Evolutionary conservation across 176 grass and related monocot species (phyloP).

Genomic region (Bonia amplexicaulis): DNA sequence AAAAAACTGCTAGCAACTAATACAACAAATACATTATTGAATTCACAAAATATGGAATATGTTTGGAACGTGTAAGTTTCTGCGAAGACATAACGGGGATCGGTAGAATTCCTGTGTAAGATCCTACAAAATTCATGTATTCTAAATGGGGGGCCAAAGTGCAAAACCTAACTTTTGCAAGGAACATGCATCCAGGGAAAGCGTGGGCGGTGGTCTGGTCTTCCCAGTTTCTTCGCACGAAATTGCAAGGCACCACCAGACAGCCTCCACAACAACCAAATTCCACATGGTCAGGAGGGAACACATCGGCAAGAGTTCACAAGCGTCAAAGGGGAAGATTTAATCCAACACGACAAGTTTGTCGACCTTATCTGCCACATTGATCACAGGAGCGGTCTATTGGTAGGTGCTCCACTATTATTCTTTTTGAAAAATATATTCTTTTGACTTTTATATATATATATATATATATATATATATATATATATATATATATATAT

Average conservation of each 20-base stretch:
- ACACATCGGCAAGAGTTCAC: not conserved
- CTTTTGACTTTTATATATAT: too few relatives aligned
- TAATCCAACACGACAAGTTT: not conserved
- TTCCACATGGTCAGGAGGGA: not conserved
- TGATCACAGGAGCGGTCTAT: not conserved
- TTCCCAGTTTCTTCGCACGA: not conserved
- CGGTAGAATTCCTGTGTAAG: not conserved
- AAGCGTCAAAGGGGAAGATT: not conserved
- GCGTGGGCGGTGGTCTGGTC: conserved; percentile 17
- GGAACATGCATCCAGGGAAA: not conserved
- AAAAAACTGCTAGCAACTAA: not conserved
- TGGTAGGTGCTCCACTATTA: too few relatives aligned
- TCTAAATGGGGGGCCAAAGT: not conserved
- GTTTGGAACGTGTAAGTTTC: not conserved
- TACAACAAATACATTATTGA: not conserved
- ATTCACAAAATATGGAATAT: not conserved
- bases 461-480: too few relatives aligned
- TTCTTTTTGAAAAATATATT: too few relatives aligned
- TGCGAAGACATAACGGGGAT: not conserved
- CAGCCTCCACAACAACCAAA: not conserved
- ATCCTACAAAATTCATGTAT: too few relatives aligned
- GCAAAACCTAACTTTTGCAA: not conserved
- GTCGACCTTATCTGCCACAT: too few relatives aligned
- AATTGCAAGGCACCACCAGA: not conserved
- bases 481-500: too few relatives aligned